Percentiles rank a stretch among this genome's conserved stretches.
phyloP scores from a whole-genome alignment of 192 early-diverging fungal genomes.

The Pilaira anomala region DNA sequence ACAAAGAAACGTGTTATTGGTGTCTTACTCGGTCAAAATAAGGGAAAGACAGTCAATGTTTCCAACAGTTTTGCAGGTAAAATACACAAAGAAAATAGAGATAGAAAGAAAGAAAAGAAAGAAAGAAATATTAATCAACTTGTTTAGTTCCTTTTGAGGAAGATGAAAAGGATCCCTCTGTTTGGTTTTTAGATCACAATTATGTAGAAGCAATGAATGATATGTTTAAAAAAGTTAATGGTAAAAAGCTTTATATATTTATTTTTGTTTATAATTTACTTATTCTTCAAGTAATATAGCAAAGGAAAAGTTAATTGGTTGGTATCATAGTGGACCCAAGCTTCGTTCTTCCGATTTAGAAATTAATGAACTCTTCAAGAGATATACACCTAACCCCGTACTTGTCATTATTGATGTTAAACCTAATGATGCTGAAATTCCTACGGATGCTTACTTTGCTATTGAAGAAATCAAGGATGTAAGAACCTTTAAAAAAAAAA shows the following conservation, averaged over 20 bases:
- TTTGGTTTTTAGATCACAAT: slow-evolving; percentile 99
- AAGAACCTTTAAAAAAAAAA: slow-evolving; percentile 33
- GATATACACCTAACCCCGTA: slow-evolving; percentile 92
- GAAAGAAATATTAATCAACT: too few species aligned
- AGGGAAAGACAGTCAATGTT: slow-evolving; percentile 87
- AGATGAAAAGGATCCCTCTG: slow-evolving; percentile 95
- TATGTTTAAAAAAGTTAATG: slow-evolving; percentile 99
- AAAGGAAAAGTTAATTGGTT: slow-evolving; percentile 94
- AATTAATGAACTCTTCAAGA: slow-evolving; percentile 97
- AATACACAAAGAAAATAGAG: background rate
- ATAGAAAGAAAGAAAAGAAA: background rate
- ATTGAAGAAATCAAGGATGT: slow-evolving; percentile 98
- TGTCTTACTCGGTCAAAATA: slow-evolving; percentile 88
- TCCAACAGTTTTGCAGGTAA: slow-evolving; percentile 97
- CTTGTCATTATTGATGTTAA: slow-evolving; percentile 97
- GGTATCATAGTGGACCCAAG: slow-evolving; percentile 99
- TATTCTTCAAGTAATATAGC: slow-evolving; percentile 46
- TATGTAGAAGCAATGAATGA: slow-evolving; percentile 99
- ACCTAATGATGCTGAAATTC: slow-evolving; percentile 88
- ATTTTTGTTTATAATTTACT: background rate
- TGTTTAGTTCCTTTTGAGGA: slow-evolving; percentile 95
- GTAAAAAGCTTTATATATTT: slow-evolving; percentile 43
- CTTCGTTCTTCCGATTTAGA: slow-evolving; percentile 93
- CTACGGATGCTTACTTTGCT: slow-evolving; percentile 96
- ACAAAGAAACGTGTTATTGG: slow-evolving; percentile 97